These are phyloP conservation scores for Leptodermis oblonga DNA, from an alignment of 257 asterid species.

Conservation along the genomic window DNA sequence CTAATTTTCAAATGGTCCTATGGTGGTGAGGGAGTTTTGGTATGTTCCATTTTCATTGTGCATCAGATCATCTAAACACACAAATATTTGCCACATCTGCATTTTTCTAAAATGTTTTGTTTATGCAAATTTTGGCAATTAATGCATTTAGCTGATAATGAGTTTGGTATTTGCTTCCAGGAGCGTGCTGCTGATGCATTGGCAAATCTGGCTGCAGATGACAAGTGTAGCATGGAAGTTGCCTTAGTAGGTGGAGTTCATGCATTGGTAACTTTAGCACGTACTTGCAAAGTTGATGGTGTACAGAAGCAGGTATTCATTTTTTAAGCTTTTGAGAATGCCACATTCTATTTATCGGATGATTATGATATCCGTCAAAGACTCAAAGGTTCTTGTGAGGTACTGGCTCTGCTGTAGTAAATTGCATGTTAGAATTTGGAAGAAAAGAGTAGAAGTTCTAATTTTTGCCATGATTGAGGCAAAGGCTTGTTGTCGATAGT, in stretches of 20 bases:
- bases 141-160: not conserved
- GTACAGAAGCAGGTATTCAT: slow-evolving; percentile 81
- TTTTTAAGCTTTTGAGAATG: slow-evolving; percentile 10
- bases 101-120: not conserved
- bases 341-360: not conserved
- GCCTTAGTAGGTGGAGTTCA: slow-evolving; percentile 70
- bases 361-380: not conserved
- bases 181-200: slow-evolving; percentile 93
- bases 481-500: not conserved
- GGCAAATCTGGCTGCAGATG: slow-evolving; percentile 95
- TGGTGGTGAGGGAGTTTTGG: slow-evolving; percentile 82
- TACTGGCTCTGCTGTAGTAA: not conserved
- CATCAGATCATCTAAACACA: slow-evolving; percentile 6
- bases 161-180: slow-evolving; percentile 30
- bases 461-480: not conserved
- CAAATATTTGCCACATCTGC: not conserved
- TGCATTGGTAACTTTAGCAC: slow-evolving; percentile 71
- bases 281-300: slow-evolving; percentile 68
- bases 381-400: not conserved
- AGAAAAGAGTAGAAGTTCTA: not conserved
- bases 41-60: slow-evolving; percentile 25
- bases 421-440: not conserved
- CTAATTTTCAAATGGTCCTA: slow-evolving; percentile 73
- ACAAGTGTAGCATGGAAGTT: slow-evolving; percentile 83
- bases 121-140: not conserved